Evolutionary conservation across 805 yeast species (phyloP).

Genomic region (Torulaspora delbrueckii): DNA sequence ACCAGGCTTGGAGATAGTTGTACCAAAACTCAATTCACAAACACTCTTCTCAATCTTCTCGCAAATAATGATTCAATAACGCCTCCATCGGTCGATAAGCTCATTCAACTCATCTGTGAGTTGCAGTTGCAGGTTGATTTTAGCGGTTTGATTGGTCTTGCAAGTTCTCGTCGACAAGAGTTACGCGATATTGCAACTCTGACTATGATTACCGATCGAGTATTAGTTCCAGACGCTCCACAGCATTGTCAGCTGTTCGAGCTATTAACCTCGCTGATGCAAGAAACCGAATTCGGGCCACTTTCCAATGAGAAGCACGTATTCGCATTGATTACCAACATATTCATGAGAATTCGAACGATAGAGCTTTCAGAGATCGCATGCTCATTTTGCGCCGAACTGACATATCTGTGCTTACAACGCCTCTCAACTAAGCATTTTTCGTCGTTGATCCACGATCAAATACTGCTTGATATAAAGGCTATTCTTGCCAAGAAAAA

Average conservation of each 20-base stretch:
- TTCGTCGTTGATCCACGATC: slow-evolving; percentile 47
- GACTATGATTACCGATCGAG: not conserved
- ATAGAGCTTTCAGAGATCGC: not conserved
- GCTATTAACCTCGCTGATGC: not conserved
- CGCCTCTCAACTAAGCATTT: slow-evolving; percentile 52
- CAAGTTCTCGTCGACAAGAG: slow-evolving; percentile 1
- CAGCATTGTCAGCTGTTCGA: not conserved
- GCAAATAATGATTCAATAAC: not conserved
- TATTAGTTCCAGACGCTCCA: slow-evolving; percentile 2
- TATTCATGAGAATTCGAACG: slow-evolving; percentile 1
- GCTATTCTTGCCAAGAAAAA: slow-evolving; percentile 5
- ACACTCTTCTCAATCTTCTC: not conserved
- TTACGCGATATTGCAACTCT: slow-evolving; percentile 2
- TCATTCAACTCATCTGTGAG: slow-evolving; percentile 4
- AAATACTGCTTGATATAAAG: slow-evolving; percentile 7
- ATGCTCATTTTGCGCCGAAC: slow-evolving; percentile 1
- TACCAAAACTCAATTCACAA: not conserved
- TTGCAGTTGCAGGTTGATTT: not conserved
- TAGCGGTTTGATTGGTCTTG: not conserved
- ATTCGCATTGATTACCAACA: not conserved
- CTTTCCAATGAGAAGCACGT: not conserved
- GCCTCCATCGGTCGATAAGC: slow-evolving; percentile 3
- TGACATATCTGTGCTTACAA: slow-evolving; percentile 11
- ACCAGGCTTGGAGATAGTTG: not conserved
- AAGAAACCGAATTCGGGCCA: not conserved